Percentiles rank a stretch among this genome's conserved stretches.
These are phyloP conservation scores for Leccinum aurantiacum DNA, from an alignment of 768 basidiomycete genomes.

Conservation along the genomic window DNA sequence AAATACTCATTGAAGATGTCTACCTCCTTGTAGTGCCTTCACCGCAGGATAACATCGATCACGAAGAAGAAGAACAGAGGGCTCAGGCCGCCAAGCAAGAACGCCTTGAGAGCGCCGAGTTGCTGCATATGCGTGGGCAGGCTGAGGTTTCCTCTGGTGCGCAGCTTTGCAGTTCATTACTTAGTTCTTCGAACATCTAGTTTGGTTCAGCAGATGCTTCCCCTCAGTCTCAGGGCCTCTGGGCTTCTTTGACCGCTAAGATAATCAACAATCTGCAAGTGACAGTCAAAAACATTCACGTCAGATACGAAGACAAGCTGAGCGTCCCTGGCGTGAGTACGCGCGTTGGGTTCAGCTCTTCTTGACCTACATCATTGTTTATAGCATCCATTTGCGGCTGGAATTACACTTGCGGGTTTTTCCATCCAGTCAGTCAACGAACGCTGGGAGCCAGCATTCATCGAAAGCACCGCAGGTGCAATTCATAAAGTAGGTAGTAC, in stretches of 20 bases:
- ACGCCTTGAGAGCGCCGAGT: conserved; percentile 84
- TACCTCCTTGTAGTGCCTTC: conserved; percentile 91
- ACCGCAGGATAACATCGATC: conserved; percentile 62
- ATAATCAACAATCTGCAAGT: conserved; percentile 96
- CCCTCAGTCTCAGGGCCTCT: conserved; percentile 79
- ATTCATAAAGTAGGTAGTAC: conserved; percentile 74
- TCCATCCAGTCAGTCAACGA: conserved; percentile 87
- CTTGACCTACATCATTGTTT: conserved; percentile 1
- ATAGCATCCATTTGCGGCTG: conserved; percentile 93
- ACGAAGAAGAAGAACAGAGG: conserved; percentile 81
- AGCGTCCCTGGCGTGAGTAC: conserved; percentile 85
- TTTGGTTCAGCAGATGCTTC: conserved; percentile 42
- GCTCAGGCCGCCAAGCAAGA: conserved; percentile 86
- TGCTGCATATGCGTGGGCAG: conserved; percentile 65
- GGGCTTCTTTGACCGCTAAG: conserved; percentile 81
- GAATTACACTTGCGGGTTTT: conserved; percentile 85
- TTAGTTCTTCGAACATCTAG: background rate
- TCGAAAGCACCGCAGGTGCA: conserved; percentile 81
- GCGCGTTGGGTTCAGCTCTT: background rate
- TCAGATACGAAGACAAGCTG: conserved; percentile 93
- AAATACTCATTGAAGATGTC: conserved; percentile 89
- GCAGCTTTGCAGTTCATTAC: conserved; percentile 8
- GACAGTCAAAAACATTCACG: conserved; percentile 91
- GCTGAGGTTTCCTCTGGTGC: conserved; percentile 51
- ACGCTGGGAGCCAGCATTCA: conserved; percentile 87